Conservation (phyloP, 2,329 filamentous ascomycete genomes). For the Ceratocystis cubensis region DNA sequence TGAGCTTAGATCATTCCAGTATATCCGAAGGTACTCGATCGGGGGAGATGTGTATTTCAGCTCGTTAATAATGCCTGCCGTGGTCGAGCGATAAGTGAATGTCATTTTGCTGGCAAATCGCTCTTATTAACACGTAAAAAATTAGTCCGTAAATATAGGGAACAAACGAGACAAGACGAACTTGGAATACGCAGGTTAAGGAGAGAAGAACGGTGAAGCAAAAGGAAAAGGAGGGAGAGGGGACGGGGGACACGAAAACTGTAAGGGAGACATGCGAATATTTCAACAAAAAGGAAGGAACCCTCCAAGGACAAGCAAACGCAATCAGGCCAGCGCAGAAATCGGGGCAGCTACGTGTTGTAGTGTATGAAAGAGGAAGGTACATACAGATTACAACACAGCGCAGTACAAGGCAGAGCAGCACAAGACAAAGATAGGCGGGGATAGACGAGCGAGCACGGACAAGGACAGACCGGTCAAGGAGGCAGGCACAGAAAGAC, state of each 20-base stretch:
- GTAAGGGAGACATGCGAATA: not conserved
- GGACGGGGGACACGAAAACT: not conserved
- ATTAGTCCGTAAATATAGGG: not conserved
- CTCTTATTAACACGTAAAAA: not conserved
- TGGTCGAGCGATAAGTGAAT: not conserved
- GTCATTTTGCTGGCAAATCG: not conserved
- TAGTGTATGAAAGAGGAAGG: not conserved
- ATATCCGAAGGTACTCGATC: conserved; percentile 52
- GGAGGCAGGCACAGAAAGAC: not conserved
- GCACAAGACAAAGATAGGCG: not conserved
- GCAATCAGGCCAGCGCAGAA: not conserved
- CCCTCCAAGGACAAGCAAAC: not conserved
- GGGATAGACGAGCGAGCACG: not conserved
- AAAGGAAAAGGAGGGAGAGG: not conserved
- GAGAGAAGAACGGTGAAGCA: not conserved
- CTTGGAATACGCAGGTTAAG: not conserved
- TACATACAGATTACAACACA: not conserved
- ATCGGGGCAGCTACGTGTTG: not conserved
- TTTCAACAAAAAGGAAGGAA: not conserved
- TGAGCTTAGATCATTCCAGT: conserved; percentile 69
- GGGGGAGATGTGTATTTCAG: not conserved
- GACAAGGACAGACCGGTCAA: not conserved
- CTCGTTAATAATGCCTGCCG: not conserved
- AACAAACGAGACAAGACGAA: not conserved
- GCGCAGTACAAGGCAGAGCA: not conserved